phyloP scores from a whole-genome alignment of 1,284 basidiomycete genomes.

The Pyrrhoderma lamaoense region DNA sequence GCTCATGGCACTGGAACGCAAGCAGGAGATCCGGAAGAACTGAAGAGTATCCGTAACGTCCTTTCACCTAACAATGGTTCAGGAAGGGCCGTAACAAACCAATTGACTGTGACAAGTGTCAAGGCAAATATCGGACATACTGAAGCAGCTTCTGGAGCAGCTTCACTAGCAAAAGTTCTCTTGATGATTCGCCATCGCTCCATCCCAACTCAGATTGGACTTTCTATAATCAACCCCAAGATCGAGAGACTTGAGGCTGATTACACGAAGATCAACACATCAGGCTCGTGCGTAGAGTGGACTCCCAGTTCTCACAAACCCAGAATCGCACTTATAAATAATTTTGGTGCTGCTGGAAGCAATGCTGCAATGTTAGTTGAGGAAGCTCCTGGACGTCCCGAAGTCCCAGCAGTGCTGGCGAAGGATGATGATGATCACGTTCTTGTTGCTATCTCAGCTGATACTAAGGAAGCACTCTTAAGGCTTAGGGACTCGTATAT shows the following conservation, averaged over 20 bases:
- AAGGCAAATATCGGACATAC: conserved; percentile 70
- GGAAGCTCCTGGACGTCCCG: conserved; percentile 31
- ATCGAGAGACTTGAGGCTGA: conserved; percentile 44
- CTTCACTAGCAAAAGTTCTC: conserved; percentile 61
- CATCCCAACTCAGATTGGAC: conserved; percentile 56
- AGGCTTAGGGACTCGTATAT: conserved; percentile 40
- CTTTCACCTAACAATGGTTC: conserved; percentile 31
- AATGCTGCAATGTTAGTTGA: conserved; percentile 58
- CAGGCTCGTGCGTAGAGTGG: conserved; percentile 35
- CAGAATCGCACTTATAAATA: conserved; percentile 57
- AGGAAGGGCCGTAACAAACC: conserved; percentile 34
- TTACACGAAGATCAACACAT: conserved; percentile 42
- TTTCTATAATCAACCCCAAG: conserved; percentile 47
- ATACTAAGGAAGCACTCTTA: conserved; percentile 40
- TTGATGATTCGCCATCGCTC: conserved; percentile 52
- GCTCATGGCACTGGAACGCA: conserved; percentile 68
- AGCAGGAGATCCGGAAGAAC: conserved; percentile 59
- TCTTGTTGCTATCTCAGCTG: conserved; percentile 56
- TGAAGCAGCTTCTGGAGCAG: conserved; percentile 67
- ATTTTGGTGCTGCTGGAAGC: conserved; percentile 69
- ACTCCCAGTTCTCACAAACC: conserved; percentile 27
- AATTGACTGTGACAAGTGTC: conserved; percentile 57
- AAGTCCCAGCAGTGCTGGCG: background rate
- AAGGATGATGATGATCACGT: conserved; percentile 19
- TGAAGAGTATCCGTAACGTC: conserved; percentile 53